Percentiles rank a stretch among this genome's conserved stretches.
Evolutionary conservation across 352 stramenopile genomes (phyloP).

Genomic region (Phytopythium delawarense): DNA sequence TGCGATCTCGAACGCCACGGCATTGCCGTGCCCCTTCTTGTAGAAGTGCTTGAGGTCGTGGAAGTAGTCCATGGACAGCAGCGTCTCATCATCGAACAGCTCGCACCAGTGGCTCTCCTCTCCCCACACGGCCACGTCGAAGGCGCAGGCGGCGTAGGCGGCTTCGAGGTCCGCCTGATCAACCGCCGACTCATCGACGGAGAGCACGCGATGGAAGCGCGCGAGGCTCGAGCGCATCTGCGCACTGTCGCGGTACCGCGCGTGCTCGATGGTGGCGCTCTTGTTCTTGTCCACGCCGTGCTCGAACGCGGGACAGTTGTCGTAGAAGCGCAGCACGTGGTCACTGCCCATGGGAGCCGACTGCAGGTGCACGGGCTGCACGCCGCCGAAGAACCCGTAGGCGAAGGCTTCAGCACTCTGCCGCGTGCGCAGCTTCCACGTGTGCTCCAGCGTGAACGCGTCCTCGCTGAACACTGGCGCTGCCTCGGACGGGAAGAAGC

Average conservation of each 20-base stretch:
- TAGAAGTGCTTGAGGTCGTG: slow-evolving; percentile 88
- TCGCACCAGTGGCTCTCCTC: slow-evolving; percentile 58
- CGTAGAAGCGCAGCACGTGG: slow-evolving; percentile 72
- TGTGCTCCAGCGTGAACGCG: slow-evolving; percentile 68
- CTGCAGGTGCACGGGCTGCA: slow-evolving; percentile 57
- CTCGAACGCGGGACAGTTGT: slow-evolving; percentile 75
- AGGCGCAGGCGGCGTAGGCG: slow-evolving; percentile 74
- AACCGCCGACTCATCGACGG: slow-evolving; percentile 9
- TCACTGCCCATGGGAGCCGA: slow-evolving; percentile 46
- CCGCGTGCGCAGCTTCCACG: slow-evolving; percentile 75
- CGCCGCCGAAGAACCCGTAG: slow-evolving; percentile 61
- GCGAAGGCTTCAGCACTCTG: slow-evolving; percentile 77
- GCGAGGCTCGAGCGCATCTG: slow-evolving; percentile 52
- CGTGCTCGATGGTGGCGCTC: slow-evolving; percentile 49
- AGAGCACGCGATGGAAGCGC: slow-evolving; percentile 25
- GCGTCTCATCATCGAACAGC: slow-evolving; percentile 58
- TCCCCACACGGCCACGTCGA: slow-evolving; percentile 61
- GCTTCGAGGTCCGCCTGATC: slow-evolving; percentile 69
- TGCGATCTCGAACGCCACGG: slow-evolving; percentile 70
- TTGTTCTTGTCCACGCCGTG: slow-evolving; percentile 55
- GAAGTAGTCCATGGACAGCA: slow-evolving; percentile 82
- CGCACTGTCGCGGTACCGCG: slow-evolving; percentile 38
- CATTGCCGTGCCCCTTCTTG: slow-evolving; percentile 74
- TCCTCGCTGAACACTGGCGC: slow-evolving; percentile 22
- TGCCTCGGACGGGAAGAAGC: slow-evolving; percentile 24